A percentile compares a stretch with the other conserved stretches of the same genome.
phyloP scores from a whole-genome alignment of 441 rosid genomes.

The Adansonia madagascariensis region DNA sequence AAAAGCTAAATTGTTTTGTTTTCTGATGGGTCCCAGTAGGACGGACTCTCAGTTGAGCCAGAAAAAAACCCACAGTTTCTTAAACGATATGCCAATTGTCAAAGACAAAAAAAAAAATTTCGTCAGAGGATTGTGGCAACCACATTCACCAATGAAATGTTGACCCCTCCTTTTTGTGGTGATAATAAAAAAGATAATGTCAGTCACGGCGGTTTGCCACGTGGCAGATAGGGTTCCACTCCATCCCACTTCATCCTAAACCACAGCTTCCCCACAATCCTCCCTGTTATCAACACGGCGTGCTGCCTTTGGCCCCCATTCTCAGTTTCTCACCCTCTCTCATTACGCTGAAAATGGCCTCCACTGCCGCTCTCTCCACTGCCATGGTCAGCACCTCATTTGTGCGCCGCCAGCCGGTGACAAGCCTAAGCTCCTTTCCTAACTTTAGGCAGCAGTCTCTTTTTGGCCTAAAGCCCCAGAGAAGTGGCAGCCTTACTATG shows the following conservation, averaged over 20 bases:
- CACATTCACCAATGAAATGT: slow-evolving; percentile 33
- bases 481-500: slow-evolving; percentile 65
- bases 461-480: slow-evolving; percentile 57
- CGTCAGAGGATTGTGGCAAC: slow-evolving; percentile 34
- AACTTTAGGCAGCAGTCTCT: slow-evolving; percentile 44
- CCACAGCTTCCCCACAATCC: slow-evolving; percentile 30
- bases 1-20: no score
- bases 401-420: slow-evolving; percentile 45
- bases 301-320: no score
- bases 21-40: no score
- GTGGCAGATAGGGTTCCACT: slow-evolving; percentile 50
- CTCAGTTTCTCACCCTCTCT: background rate
- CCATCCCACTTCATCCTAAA: slow-evolving; percentile 29
- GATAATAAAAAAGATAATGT: slow-evolving; percentile 52
- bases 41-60: no score
- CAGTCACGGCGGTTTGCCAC: slow-evolving; percentile 54
- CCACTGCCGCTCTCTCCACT: slow-evolving; percentile 61
- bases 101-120: no score
- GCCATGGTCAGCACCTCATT: slow-evolving; percentile 67
- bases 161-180: slow-evolving; percentile 21
- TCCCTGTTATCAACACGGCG: slow-evolving; percentile 25
- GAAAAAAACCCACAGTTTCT: no score
- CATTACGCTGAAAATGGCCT: slow-evolving; percentile 45
- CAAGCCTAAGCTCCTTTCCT: slow-evolving; percentile 53
- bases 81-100: no score